Base-by-base conservation (phyloP, 192 early-diverging fungal species). In the Entomortierella chlamydospora region DNA sequence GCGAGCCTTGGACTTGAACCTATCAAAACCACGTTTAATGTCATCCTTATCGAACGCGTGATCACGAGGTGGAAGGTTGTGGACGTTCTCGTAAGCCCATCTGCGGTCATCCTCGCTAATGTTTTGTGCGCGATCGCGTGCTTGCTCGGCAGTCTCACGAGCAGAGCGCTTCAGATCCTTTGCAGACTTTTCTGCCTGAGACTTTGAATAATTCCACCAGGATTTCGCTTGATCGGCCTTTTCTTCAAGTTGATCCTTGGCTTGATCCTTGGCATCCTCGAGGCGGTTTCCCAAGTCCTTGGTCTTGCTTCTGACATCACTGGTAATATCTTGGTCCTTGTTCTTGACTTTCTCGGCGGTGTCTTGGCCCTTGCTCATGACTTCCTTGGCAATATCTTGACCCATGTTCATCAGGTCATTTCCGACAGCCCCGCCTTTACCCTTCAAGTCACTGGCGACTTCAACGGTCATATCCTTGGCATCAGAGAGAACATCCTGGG, bases 401-500 rank as follows among this genome's bases (percentile, higher is more conserved):
- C 31, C 51, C 28, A 61, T 70, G 51, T 57, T 10, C 30, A 61
- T 31, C 23, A 74, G 0, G n/a, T 67, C 26, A 25, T 62, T 15
- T 4, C 25, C 59, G 4, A 56, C 42, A 0, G 47, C 56, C 11
- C 47, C 33, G 0, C 51, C 53, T 43, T 59, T 69, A 39, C 51
- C 61, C 39, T 65, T 55, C 5, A 78, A 8, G 33, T 78, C 74
- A 47, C 61, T 65, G 4, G 54, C 73, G 7, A 64, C 53, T n/a
- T 68, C 52, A 15, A 53, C 28, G 17, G 67, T 59, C 55, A 64
- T 78, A 1, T 78, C 74, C 52, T 78, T 78, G 49, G 37, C 67
- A n/a, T 70, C 67, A 0, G 45, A 33, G 2, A 70, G 17, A 22
- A 37, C 22, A 55, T 79, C 3, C 5, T 52, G 41, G 7, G 74